Evolutionary conservation across 2,329 filamentous ascomycete species (phyloP).

Genomic region (Hypoxylon sp.): DNA sequence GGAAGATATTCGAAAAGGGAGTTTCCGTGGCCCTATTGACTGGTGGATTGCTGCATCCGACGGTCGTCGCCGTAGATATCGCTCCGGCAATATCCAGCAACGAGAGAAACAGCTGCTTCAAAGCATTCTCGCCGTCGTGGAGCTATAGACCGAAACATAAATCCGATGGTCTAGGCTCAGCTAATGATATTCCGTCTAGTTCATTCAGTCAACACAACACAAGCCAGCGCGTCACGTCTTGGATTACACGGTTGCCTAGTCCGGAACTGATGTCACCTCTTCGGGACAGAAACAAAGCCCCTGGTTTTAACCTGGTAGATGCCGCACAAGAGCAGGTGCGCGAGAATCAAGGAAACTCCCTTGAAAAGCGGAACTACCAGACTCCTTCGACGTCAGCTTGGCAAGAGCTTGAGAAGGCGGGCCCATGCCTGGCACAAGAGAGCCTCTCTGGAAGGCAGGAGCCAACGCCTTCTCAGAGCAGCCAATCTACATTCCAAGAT

Average conservation of each 20-base stretch:
- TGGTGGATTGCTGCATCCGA: background rate
- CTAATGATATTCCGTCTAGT: background rate
- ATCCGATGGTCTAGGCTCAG: too few species aligned
- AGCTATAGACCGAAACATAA: conserved; percentile 20
- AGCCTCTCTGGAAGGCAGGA: background rate
- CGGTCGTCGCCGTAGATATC: background rate
- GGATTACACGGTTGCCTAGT: conserved; percentile 21
- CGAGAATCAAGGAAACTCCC: background rate
- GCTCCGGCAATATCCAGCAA: background rate
- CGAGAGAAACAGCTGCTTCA: background rate
- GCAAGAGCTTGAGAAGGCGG: background rate
- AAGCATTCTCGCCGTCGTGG: conserved; percentile 24
- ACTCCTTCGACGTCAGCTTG: background rate
- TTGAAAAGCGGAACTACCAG: background rate
- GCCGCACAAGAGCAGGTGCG: background rate
- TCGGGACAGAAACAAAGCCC: background rate
- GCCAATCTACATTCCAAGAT: background rate
- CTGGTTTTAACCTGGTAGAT: background rate
- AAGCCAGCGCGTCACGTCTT: conserved; percentile 11
- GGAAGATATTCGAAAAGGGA: conserved; percentile 40
- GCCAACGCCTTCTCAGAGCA: background rate
- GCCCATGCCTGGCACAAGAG: background rate
- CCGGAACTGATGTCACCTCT: conserved; percentile 22
- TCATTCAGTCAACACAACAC: background rate
- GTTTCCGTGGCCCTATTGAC: conserved; percentile 29